Conservation (phyloP, 2,329 filamentous ascomycete species). For the Sarocladium oryzae region DNA sequence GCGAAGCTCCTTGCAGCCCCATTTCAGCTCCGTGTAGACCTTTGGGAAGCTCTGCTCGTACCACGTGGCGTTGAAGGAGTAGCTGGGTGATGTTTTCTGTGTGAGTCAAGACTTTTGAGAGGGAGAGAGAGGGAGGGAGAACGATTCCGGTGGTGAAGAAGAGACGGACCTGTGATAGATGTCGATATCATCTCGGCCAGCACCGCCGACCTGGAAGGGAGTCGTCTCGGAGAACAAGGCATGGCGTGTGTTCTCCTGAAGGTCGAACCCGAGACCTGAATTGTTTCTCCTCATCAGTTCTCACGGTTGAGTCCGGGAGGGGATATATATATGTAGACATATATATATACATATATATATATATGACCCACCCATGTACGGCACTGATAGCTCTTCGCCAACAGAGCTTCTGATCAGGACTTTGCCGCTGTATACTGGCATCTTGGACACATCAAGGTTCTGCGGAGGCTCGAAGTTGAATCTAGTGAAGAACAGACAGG, state of each 20-base stretch:
- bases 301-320: too few species aligned
- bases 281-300: too few species aligned
- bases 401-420: conserved; percentile 23
- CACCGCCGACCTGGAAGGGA: background rate
- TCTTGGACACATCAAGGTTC: conserved; percentile 19
- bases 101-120: background rate
- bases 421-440: conserved; percentile 29
- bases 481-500: conserved; percentile 11
- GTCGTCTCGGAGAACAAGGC: background rate
- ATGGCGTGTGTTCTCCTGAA: background rate
- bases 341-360: too few species aligned
- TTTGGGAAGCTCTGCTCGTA: conserved; percentile 15
- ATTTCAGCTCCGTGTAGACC: conserved; percentile 15
- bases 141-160: background rate
- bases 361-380: conserved; percentile 21
- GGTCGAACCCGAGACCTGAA: background rate
- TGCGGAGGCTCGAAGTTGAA: conserved; percentile 23
- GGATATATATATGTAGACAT: too few species aligned
- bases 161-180: background rate
- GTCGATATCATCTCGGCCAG: background rate
- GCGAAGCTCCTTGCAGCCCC: conserved; percentile 17
- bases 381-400: conserved; percentile 25
- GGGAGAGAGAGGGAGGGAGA: background rate
- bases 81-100: too few species aligned
- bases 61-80: conserved; percentile 13